These are phyloP conservation scores for Rhizopus arrhizus DNA, from an alignment of 371 early-diverging fungal species.

Conservation along the genomic window DNA sequence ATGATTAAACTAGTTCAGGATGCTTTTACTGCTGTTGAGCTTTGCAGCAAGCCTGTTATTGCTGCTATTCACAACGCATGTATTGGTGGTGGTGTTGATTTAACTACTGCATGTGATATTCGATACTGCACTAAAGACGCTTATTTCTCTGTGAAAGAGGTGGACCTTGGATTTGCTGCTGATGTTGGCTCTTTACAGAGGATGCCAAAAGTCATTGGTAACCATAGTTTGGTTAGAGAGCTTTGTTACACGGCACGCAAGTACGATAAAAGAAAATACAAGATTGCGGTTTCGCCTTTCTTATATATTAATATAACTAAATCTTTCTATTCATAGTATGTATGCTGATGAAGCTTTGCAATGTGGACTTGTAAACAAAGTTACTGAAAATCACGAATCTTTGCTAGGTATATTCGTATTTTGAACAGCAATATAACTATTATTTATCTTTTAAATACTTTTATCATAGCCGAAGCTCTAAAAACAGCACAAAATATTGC, in stretches of 20 bases:
- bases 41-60: constrained; percentile 87
- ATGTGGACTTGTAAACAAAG: constrained; percentile 79
- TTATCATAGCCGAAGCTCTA: constrained; percentile 61
- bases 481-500: constrained; percentile 79
- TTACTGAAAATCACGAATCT: constrained; percentile 60
- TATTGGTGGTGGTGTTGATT: constrained; percentile 89
- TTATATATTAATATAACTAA: not conserved
- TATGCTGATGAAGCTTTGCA: constrained; percentile 77
- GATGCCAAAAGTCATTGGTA: constrained; percentile 92
- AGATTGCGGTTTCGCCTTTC: not conserved
- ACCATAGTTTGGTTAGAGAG: constrained; percentile 88
- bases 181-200: constrained; percentile 92
- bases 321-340: constrained; percentile 41
- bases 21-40: constrained; percentile 76
- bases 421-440: too few species aligned
- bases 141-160: constrained; percentile 87
- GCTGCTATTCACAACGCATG: constrained; percentile 87
- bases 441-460: not conserved
- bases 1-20: constrained; percentile 65
- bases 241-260: constrained; percentile 83
- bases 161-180: constrained; percentile 90
- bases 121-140: constrained; percentile 82
- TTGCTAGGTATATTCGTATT: constrained; percentile 42
- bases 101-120: constrained; percentile 91
- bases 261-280: constrained; percentile 28